Evolutionary conservation across 768 basidiomycete species (phyloP), one percentile per base, ranked within the genome.

Genomic region (Kwoniella newhampshirensis): DNA sequence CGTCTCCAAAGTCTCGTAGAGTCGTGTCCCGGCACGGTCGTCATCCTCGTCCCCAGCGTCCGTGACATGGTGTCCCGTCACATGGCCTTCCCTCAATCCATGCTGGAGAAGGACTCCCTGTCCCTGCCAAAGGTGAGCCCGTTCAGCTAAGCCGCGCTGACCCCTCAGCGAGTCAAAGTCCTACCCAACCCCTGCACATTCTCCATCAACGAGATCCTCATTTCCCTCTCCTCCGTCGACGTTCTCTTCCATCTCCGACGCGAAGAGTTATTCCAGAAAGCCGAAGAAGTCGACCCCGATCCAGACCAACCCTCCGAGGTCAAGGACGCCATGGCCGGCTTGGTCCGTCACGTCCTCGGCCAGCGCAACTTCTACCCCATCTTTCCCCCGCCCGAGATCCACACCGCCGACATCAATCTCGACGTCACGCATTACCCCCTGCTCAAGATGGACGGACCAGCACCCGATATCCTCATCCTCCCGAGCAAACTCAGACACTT

Each of bases 361-460:
- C 96, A 99, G 66, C 81, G 90, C 74, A 97, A 91, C 67, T 96
- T 96, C 79, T 99, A 98, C 73, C 96, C 96, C 0, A 77, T 96
- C 37, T 97, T 97, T 76, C 96, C 96, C 8, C 82, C 85, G 1
- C 91, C 96, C 0, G 72, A 81, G 12, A 87, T 88, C 5, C 76
- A 87, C 17, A 80, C 86, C 1, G 80, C 83, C 35, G 91, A 94
- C 69, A 84, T 97, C 55, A 93, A 96, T 70, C 81, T 99, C 37
- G 92, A 96, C 69, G 81, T 96, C 15, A 85, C 87, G 18, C 94
- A 97, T 77, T 82, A 82, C 30, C 78, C 81, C 4, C 75, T 81
- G 21, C 75, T 86, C 44, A 67, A 70, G 59, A 70, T 82, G 57
- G 78, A 81, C 4, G 81, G 81, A 26, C 78, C 77, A 48, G 85